Percentiles rank a stretch among this genome's conserved stretches.
Conservation (phyloP, 371 early-diverging fungal genomes). For the Mucor racemosus region DNA sequence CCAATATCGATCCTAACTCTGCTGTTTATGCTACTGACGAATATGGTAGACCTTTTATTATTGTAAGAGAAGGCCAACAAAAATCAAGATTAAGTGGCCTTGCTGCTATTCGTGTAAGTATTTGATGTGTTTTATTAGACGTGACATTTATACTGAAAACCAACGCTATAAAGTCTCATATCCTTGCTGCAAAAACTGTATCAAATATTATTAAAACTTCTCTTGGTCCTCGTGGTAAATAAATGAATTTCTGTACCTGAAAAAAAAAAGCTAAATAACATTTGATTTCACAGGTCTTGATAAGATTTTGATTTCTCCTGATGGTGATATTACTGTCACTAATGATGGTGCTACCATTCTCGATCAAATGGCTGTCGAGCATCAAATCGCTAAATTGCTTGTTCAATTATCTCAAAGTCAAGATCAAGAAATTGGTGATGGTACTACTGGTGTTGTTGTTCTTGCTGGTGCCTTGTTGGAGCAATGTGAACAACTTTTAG, state of each 20-base stretch:
- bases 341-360: slow-evolving; percentile 99
- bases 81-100: slow-evolving; percentile 85
- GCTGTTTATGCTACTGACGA: slow-evolving; percentile 85
- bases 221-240: slow-evolving; percentile 97
- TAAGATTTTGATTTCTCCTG: slow-evolving; percentile 99
- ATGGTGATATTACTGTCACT: slow-evolving; percentile 99
- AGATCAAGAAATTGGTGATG: slow-evolving; percentile 99
- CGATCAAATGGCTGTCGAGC: slow-evolving; percentile 98
- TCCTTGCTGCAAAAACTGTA: slow-evolving; percentile 96
- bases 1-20: slow-evolving; percentile 44
- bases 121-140: not conserved
- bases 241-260: not conserved
- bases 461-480: slow-evolving; percentile 98
- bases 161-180: slow-evolving; percentile 80
- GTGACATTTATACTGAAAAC: not conserved
- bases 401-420: slow-evolving; percentile 98
- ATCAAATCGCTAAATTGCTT: slow-evolving; percentile 98
- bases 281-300: slow-evolving; percentile 77
- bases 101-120: slow-evolving; percentile 90
- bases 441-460: slow-evolving; percentile 99
- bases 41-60: slow-evolving; percentile 96
- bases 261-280: not conserved
- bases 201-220: slow-evolving; percentile 97
- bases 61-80: slow-evolving; percentile 93
- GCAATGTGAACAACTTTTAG: slow-evolving; percentile 95